phyloP scores from a whole-genome alignment of 176 grass and related monocot genomes.

The Bonia amplexicaulis region DNA sequence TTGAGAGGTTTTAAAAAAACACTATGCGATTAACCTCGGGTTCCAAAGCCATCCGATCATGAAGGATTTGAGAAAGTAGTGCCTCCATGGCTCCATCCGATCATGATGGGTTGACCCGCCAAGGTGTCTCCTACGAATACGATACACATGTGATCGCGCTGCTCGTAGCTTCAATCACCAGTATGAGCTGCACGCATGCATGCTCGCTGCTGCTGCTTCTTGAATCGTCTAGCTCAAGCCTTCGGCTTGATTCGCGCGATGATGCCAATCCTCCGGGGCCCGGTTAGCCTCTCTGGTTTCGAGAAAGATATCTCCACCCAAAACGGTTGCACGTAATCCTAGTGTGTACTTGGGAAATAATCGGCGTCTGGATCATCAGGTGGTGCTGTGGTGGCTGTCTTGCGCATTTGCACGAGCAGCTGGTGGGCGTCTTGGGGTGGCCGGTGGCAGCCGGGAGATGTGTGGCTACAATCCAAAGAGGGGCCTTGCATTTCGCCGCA shows the following conservation, averaged over 20 bases:
- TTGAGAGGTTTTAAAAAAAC: no score
- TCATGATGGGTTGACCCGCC: no score
- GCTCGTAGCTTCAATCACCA: no score
- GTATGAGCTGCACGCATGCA: not conserved
- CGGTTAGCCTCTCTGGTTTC: not conserved
- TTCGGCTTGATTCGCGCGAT: not conserved
- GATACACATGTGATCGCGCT: no score
- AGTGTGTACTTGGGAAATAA: not conserved
- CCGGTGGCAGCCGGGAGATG: not conserved
- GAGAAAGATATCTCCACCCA: not conserved
- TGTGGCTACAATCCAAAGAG: not conserved
- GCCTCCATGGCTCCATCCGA: no score
- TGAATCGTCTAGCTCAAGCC: not conserved
- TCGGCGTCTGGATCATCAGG: not conserved
- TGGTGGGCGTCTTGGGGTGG: not conserved
- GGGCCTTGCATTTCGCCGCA: not conserved
- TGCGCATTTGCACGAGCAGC: slow-evolving; percentile 34
- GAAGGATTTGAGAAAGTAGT: not conserved
- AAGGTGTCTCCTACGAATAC: no score
- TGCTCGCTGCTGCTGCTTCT: not conserved
- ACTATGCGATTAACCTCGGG: not conserved
- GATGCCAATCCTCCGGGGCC: not conserved
- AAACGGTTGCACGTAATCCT: not conserved
- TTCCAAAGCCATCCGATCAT: no score
- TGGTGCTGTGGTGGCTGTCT: not conserved